These are phyloP conservation scores for Leccinellum rugosiceps DNA, from an alignment of 768 basidiomycete species.

Conservation along the genomic window DNA sequence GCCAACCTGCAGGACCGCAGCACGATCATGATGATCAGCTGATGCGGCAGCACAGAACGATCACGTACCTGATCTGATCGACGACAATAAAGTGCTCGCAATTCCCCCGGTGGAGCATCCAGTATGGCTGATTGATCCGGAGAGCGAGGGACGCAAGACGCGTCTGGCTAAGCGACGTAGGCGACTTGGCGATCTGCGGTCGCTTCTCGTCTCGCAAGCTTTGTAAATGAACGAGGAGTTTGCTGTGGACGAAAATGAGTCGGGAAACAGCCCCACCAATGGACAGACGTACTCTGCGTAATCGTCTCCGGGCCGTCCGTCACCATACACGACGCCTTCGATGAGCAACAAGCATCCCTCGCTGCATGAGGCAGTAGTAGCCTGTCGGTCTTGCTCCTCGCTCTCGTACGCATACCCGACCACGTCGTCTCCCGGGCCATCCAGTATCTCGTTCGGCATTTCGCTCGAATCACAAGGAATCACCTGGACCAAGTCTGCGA, in stretches of 20 bases:
- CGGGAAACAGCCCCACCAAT: too few species aligned
- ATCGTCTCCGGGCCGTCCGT: constrained; percentile 44
- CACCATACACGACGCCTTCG: constrained; percentile 58
- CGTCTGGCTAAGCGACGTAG: constrained; percentile 46
- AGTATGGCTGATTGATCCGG: constrained; percentile 73
- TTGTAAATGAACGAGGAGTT: constrained; percentile 41
- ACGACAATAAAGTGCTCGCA: constrained; percentile 80
- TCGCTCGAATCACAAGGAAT: constrained; percentile 66
- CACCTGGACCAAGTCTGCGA: constrained; percentile 55
- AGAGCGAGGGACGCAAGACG: constrained; percentile 52
- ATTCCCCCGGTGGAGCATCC: constrained; percentile 75
- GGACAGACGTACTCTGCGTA: constrained; percentile 50
- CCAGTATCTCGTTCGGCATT: constrained; percentile 41
- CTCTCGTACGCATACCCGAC: constrained; percentile 31
- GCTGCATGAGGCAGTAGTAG: not conserved
- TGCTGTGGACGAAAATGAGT: constrained; percentile 37
- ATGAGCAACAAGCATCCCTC: constrained; percentile 55
- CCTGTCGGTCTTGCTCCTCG: constrained; percentile 3
- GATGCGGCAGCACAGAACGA: not conserved
- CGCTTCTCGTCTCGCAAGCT: constrained; percentile 32
- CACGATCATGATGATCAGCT: not conserved
- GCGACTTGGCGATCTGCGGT: constrained; percentile 35
- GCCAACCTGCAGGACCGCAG: constrained; percentile 42
- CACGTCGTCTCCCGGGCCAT: constrained; percentile 24
- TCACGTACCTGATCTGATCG: constrained; percentile 63